Evolutionary conservation across 768 basidiomycete species (phyloP).

Genomic region (Rhodotorula babjevae): DNA sequence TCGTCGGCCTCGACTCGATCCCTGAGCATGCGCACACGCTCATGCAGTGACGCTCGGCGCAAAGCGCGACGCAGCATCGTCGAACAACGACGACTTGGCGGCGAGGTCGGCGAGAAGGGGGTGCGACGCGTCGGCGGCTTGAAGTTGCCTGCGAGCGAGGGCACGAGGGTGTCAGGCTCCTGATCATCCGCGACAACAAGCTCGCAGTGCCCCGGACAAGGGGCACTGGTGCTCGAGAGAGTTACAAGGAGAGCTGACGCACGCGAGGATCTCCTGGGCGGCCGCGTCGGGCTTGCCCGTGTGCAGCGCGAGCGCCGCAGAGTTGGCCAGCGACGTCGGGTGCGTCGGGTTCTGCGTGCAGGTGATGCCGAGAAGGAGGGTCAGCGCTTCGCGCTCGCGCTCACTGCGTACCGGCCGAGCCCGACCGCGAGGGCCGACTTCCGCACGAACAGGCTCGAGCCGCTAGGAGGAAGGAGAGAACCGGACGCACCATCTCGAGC

Average conservation of each 20-base stretch:
- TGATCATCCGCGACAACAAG: too few species aligned
- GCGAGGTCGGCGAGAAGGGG: slow-evolving; percentile 47
- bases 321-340: slow-evolving; percentile 40
- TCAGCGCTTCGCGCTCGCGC: too few species aligned
- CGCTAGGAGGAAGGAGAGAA: too few species aligned
- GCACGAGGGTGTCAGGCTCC: background rate
- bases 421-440: too few species aligned
- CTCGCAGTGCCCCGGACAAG: background rate
- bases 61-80: slow-evolving; percentile 46
- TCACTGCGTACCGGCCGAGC: too few species aligned
- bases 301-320: slow-evolving; percentile 36
- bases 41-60: background rate
- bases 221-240: background rate
- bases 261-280: slow-evolving; percentile 28
- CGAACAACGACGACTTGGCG: slow-evolving; percentile 47
- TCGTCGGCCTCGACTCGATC: background rate
- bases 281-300: slow-evolving; percentile 29
- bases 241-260: background rate
- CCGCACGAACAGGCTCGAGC: too few species aligned
- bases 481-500: slow-evolving; percentile 33
- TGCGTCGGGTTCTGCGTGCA: slow-evolving; percentile 36
- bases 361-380: too few species aligned
- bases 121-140: slow-evolving; percentile 43
- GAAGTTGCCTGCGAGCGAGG: slow-evolving; percentile 24
- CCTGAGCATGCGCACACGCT: background rate